A percentile compares a stretch with the other conserved stretches of the same genome.
phyloP scores from a whole-genome alignment of 164 flowering plant genomes.

The Stephania cephalantha region DNA sequence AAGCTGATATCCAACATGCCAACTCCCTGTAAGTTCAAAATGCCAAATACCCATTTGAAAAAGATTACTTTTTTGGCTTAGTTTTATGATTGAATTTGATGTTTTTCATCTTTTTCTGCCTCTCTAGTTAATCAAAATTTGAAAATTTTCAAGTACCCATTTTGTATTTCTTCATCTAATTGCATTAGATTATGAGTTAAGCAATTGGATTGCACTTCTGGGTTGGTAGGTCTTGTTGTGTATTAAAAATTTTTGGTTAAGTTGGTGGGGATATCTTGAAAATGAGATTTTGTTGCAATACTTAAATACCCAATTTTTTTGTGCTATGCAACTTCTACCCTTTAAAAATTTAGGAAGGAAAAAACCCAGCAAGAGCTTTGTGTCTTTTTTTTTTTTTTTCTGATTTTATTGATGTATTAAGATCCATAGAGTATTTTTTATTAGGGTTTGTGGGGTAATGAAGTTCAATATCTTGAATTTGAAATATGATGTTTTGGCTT shows the following conservation, averaged over 20 bases:
- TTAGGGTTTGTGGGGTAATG: neutral
- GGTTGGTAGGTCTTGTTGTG: conserved; percentile 1
- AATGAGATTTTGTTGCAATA: conserved; percentile 1
- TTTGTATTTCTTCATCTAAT: neutral
- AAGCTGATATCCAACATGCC: conserved; percentile 84
- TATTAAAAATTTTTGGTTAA: neutral
- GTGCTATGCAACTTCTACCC: neutral
- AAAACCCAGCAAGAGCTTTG: neutral
- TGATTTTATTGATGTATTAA: neutral
- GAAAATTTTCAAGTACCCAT: neutral
- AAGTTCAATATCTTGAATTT: neutral
- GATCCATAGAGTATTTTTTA: neutral
- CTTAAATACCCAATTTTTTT: neutral
- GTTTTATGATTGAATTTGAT: neutral
- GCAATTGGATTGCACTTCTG: conserved; percentile 1
- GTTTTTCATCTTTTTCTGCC: neutral
- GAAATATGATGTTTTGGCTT: conserved; percentile 12
- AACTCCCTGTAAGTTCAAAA: conserved; percentile 48
- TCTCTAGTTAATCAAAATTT: neutral
- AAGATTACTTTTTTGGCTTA: too few relatives aligned
- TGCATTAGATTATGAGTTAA: neutral
- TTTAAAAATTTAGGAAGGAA: neutral
- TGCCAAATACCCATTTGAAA: neutral
- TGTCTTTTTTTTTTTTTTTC: neutral
- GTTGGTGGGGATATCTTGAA: neutral